These are phyloP conservation scores for Pseudocercospora eumusae DNA, from an alignment of 2,329 filamentous ascomycete species.

Conservation along the genomic window DNA sequence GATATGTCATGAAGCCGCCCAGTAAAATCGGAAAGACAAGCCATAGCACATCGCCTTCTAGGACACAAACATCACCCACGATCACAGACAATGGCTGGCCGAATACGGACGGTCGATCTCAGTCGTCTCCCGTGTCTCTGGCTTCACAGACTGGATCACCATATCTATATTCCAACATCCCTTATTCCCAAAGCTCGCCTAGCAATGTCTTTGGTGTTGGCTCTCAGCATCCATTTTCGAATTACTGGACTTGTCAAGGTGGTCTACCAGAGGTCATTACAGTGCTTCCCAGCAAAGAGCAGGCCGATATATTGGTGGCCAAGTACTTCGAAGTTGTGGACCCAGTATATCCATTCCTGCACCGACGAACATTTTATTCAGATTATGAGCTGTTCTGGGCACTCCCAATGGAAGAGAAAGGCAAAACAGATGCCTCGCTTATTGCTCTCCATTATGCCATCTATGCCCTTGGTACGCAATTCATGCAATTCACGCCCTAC, in stretches of 20 bases:
- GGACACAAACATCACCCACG: slow-evolving; percentile 30
- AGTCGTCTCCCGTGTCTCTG: slow-evolving; percentile 17
- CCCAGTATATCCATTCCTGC: slow-evolving; percentile 78
- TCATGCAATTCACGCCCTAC: slow-evolving; percentile 61
- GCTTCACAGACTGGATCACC: slow-evolving; percentile 38
- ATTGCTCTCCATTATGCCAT: slow-evolving; percentile 75
- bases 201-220: slow-evolving; percentile 81
- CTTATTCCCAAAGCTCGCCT: slow-evolving; percentile 66
- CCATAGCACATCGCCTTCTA: slow-evolving; percentile 27
- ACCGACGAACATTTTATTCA: slow-evolving; percentile 72
- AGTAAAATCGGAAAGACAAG: slow-evolving; percentile 38
- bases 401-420: slow-evolving; percentile 56
- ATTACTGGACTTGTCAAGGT: slow-evolving; percentile 81
- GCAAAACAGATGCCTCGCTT: slow-evolving; percentile 65
- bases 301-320: slow-evolving; percentile 67
- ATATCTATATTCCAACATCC: slow-evolving; percentile 68
- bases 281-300: slow-evolving; percentile 72
- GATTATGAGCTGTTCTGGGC: slow-evolving; percentile 81
- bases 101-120: slow-evolving; percentile 29
- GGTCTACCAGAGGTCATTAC: slow-evolving; percentile 73
- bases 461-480: slow-evolving; percentile 76
- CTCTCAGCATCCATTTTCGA: slow-evolving; percentile 75
- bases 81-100: slow-evolving; percentile 36
- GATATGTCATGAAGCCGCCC: slow-evolving; percentile 40
- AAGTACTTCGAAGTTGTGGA: slow-evolving; percentile 65